Percentiles rank a stretch among this genome's conserved stretches.
phyloP scores from a whole-genome alignment of 73 alveolate genomes.

The Durusdinium trenchii region DNA sequence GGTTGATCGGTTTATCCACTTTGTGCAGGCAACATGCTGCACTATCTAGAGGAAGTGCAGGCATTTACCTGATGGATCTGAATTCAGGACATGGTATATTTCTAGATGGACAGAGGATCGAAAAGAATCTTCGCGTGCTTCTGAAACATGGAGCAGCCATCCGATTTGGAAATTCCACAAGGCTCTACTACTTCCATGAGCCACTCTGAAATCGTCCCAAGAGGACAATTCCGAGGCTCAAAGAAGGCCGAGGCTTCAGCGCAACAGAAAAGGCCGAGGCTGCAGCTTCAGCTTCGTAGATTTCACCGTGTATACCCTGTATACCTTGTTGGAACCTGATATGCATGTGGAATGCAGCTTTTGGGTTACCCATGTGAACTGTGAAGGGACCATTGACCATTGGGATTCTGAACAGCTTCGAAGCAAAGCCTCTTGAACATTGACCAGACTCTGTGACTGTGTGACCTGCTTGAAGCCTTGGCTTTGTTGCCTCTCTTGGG shows the following conservation, averaged over 20 bases:
- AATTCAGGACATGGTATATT: slow-evolving; percentile 25
- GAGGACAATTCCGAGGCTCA: not conserved
- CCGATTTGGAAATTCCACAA: slow-evolving; percentile 8
- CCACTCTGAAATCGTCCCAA: not conserved
- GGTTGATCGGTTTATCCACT: not conserved
- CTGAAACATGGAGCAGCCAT: slow-evolving; percentile 41
- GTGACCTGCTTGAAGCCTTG: no score
- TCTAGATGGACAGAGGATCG: slow-evolving; percentile 51
- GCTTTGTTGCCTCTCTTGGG: no score
- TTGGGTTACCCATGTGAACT: no score
- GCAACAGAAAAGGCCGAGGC: not conserved
- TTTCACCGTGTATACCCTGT: not conserved
- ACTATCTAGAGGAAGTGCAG: slow-evolving; percentile 35
- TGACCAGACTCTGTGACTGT: no score
- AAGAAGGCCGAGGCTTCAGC: not conserved
- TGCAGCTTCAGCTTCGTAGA: not conserved
- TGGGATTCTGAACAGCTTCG: no score
- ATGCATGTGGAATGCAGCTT: no score
- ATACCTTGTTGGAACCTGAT: not conserved
- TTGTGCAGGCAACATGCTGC: slow-evolving; percentile 72
- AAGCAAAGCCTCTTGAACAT: no score
- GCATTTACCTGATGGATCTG: slow-evolving; percentile 46
- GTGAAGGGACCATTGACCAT: no score
- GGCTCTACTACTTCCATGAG: slow-evolving; percentile 66
- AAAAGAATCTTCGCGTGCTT: slow-evolving; percentile 56